A percentile compares a stretch with the other conserved stretches of the same genome.
These are phyloP conservation scores for Evansstolkia leycettana DNA, from an alignment of 495 filamentous ascomycete species.

Conservation along the genomic window DNA sequence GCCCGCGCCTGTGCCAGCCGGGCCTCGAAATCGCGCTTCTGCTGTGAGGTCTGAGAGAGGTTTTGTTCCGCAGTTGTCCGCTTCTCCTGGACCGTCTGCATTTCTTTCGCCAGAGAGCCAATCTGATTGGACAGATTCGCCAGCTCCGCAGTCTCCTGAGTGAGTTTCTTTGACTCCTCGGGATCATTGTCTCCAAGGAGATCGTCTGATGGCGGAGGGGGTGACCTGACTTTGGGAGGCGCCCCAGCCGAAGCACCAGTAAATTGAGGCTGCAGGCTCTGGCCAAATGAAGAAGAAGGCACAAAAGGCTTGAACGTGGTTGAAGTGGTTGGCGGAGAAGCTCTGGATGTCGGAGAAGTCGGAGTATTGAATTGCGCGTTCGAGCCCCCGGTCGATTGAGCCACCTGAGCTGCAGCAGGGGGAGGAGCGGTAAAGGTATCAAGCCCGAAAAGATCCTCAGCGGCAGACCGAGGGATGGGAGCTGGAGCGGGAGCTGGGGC, in stretches of 20 bases:
- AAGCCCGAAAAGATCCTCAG: constrained; percentile 76
- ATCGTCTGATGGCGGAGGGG: constrained; percentile 60
- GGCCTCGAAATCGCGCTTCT: constrained; percentile 85
- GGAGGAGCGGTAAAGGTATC: constrained; percentile 38
- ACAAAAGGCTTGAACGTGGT: constrained; percentile 78
- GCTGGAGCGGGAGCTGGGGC: constrained; percentile 35
- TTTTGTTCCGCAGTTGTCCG: constrained; percentile 65
- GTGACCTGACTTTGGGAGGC: constrained; percentile 29
- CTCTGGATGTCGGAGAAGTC: constrained; percentile 23
- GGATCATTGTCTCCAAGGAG: constrained; percentile 90
- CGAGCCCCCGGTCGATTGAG: constrained; percentile 65
- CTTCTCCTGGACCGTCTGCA: constrained; percentile 80
- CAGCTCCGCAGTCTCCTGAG: constrained; percentile 80
- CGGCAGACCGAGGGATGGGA: constrained; percentile 42
- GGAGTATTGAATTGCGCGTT: constrained; percentile 27
- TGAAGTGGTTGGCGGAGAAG: constrained; percentile 24
- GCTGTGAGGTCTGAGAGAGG: constrained; percentile 60
- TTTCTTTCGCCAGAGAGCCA: constrained; percentile 77
- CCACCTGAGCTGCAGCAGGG: constrained; percentile 40
- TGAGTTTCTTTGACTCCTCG: constrained; percentile 77
- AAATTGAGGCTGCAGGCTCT: constrained; percentile 60
- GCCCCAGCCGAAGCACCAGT: constrained; percentile 55
- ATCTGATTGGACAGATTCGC: constrained; percentile 95
- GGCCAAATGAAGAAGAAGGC: constrained; percentile 83
- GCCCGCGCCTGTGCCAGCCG: constrained; percentile 71